Evolutionary conservation across 257 asterid species (phyloP), one percentile per base, ranked within the genome.

Genomic region (Voacanga thouarsii): DNA sequence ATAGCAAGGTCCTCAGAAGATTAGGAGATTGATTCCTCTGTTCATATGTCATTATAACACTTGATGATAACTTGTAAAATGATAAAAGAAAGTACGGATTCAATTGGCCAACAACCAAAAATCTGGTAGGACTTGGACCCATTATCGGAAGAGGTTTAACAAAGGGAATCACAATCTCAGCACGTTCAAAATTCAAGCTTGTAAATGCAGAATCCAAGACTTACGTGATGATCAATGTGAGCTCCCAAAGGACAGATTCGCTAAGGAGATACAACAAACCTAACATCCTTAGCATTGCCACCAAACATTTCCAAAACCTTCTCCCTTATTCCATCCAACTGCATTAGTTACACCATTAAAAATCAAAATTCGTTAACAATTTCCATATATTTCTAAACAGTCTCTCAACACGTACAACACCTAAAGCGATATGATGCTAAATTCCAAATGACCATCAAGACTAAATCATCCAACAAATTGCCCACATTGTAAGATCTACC

Each of bases 161-260:
- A 59, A 24, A 4, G 44, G 44, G 37, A 12, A 56, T 30, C 10
- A 23, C 16, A n/a, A 59, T 23, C 71, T 26, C 0, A 18, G 16
- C 18, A 18, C 67, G 0, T 61, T 4, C 18, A 12, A 61, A 61
- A 61, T 24, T 61, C 67, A 61, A 61, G 39, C n/a, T 7, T 7
- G 7, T 45, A 45, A 3, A n/a, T n/a, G n/a, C n/a, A n/a, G n/a
- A n/a, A n/a, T n/a, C n/a, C n/a, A n/a, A n/a, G n/a, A n/a, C n/a
- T 24, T 67, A 91, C 99, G 96, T 95, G 99, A 85, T 95, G 99
- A 82, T 93, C 99, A 81, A 96, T 92, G 83, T 96, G 99, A 80
- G 99, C 99, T 73, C 99, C 99, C 63, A 96, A 75, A 0, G 99
- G 99, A 84, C 98, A 96, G 69, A 96, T 96, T 85, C 99, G 89